Conservation (phyloP, 305 asterid species). For the Fraxinus floribunda region DNA sequence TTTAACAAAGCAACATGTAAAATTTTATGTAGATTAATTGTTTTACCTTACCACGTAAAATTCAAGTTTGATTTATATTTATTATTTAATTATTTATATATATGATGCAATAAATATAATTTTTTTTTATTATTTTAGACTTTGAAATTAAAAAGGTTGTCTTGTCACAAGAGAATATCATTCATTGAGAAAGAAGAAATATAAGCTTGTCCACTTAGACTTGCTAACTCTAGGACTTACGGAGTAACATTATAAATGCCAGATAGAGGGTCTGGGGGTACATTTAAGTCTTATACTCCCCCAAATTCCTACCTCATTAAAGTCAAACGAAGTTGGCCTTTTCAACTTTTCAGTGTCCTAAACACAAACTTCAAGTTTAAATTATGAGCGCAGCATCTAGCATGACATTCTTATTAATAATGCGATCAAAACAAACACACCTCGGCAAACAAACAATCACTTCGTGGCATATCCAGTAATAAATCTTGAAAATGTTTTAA, state of each 20-base stretch:
- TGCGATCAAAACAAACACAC: neutral
- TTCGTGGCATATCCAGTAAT: neutral
- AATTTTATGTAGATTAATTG: too few species aligned
- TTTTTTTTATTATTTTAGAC: too few species aligned
- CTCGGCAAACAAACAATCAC: neutral
- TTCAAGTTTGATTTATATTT: too few species aligned
- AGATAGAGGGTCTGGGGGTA: neutral
- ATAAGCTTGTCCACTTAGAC: neutral
- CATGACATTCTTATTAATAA: neutral
- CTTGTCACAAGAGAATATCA: neutral
- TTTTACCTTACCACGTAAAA: too few species aligned
- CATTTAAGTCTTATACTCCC: neutral
- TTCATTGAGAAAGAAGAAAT: slow-evolving; percentile 10
- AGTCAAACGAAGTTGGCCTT: neutral
- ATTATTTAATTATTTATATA: too few species aligned
- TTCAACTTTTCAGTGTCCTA: neutral
- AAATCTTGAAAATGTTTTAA: neutral
- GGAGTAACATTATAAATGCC: slow-evolving; percentile 1
- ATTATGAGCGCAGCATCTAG: neutral
- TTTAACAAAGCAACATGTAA: too few species aligned
- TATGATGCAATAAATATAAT: too few species aligned
- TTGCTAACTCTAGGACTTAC: neutral
- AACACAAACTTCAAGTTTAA: neutral
- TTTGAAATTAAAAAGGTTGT: too few species aligned
- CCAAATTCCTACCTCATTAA: neutral